Base-by-base conservation (phyloP, 495 filamentous ascomycete genomes). In the Hypoxylon fuscum region DNA sequence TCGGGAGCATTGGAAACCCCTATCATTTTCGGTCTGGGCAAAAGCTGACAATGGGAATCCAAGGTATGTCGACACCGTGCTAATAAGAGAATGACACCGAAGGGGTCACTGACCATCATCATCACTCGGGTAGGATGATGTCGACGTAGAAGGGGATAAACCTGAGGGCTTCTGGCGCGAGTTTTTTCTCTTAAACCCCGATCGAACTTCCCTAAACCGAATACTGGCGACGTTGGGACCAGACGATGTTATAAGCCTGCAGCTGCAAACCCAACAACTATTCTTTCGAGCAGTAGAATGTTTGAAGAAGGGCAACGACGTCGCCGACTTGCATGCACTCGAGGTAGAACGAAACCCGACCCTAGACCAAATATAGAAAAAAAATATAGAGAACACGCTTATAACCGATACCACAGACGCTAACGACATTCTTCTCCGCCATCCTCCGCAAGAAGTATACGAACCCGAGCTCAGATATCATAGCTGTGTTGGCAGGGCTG, bases 151-250 rank as follows among this genome's bases (percentile, higher is more conserved):
- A 34, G 45, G 32, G 23, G 87, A 90, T 32, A 87, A 86, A 46
- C 83, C 89, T 0, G 92, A 97, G 58, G 95, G 93, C 7, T 99
- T 97, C 76, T 99, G 95, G 96, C 83, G 85, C 49, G 94, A 97
- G 76, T 91, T 98, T 76, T 98, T 98, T 76, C 81, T 98, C 35
- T 81, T 97, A 44, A 83, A 83, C 45, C 93, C 95, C 25, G 89
- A 96, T 71, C 81, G 83, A 34, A 71, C 78, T 1, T 81, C 85
- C 46, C 75, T 98, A 51, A 83, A 82, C 61, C 75, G 75, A 34
- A 81, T 93, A 32, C 81, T 98, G 40, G 83, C 87, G 21, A 73
- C 81, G 9, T 77, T 94, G 41, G 83, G 80, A 46, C 80, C 91
- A 9, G 89, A 91, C 61, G 90, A 96, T 55, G 74, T 93, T 15